A percentile compares a stretch with the other conserved stretches of the same genome.
phyloP scores from a whole-genome alignment of 2,329 filamentous ascomycete species.

The Zymoseptoria tritici region DNA sequence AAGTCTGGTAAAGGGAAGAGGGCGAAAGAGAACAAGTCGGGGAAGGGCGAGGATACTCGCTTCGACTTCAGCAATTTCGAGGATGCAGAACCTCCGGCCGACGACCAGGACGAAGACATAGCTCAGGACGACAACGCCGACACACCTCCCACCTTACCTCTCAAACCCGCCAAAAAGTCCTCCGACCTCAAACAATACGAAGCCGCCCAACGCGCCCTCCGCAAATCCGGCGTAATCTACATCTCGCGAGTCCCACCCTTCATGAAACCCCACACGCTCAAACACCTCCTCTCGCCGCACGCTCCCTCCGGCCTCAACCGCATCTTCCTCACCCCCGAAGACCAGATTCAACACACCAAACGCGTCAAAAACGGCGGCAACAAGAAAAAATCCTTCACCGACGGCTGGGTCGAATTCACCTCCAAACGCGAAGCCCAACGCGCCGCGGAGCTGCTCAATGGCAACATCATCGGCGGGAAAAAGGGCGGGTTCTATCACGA shows the following conservation, averaged over 20 bases:
- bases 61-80: slow-evolving; percentile 14
- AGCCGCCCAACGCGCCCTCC: slow-evolving; percentile 55
- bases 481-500: slow-evolving; percentile 78
- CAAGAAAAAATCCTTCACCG: slow-evolving; percentile 72
- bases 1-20: not conserved
- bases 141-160: not conserved
- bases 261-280: slow-evolving; percentile 75
- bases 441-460: slow-evolving; percentile 70
- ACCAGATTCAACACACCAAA: slow-evolving; percentile 56
- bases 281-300: slow-evolving; percentile 66
- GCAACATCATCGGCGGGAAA: slow-evolving; percentile 71
- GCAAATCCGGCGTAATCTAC: slow-evolving; percentile 74
- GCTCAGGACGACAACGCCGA: slow-evolving; percentile 21
- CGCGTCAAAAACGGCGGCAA: slow-evolving; percentile 69
- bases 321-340: slow-evolving; percentile 72
- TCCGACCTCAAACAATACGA: slow-evolving; percentile 63
- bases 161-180: slow-evolving; percentile 15
- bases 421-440: slow-evolving; percentile 69
- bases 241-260: slow-evolving; percentile 78
- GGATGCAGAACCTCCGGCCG: slow-evolving; percentile 25
- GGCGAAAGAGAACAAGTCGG: not conserved
- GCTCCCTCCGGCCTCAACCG: slow-evolving; percentile 60
- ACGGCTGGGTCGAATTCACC: slow-evolving; percentile 81
- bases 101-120: too few relatives aligned
- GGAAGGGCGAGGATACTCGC: slow-evolving; percentile 4